Evolutionary conservation across 352 stramenopile species (phyloP), one percentile per base, ranked within the genome.

Genomic region (Pythium dissotocum): DNA sequence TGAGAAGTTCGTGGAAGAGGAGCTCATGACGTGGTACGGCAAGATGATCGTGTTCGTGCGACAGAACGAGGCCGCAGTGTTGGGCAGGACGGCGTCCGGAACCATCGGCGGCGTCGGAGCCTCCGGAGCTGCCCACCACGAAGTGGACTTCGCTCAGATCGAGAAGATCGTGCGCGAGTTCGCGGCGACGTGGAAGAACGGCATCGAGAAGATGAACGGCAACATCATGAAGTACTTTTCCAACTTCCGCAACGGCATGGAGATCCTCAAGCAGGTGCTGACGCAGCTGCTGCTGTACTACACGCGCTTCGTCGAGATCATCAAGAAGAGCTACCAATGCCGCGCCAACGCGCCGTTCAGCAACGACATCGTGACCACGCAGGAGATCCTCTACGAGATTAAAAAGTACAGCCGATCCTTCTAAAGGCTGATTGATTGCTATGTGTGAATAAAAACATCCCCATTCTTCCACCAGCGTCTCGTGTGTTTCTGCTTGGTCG

Each of bases 251-350:
- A 99, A 99, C 74, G 97, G 96, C 38, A 99, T 99, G 95, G 97
- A 99, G 68, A 99, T 99, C 73, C 85, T 99, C 35, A 99, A 99
- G 78, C 97, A 99, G 81, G 96, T 99, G 32, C 78, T 99, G 53
- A 99, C 97, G 52, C 97, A 99, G 72, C 72, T 99, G 18, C 82
- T 99, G 28, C 81, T 99, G 1, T 99, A 99, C 83, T 99, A 99
- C 81, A 99, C 97, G 59, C 85, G 97, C 5, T 99, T 99, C 77
- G 93, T 99, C 66, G 96, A 99, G 77, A 89, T 99, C 24, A 87
- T 99, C 66, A 97, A 97, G 67, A 98, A 97, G 66, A 91, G 90
- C 58, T 98, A 86, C 77, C 76, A 85, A 38, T 73, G 80, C 54
- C 66, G 66, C 12, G 66, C 60, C 13, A 68, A 63, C 44, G 85